Base-by-base conservation (phyloP, 768 basidiomycete genomes). In the Mycena alexandri region DNA sequence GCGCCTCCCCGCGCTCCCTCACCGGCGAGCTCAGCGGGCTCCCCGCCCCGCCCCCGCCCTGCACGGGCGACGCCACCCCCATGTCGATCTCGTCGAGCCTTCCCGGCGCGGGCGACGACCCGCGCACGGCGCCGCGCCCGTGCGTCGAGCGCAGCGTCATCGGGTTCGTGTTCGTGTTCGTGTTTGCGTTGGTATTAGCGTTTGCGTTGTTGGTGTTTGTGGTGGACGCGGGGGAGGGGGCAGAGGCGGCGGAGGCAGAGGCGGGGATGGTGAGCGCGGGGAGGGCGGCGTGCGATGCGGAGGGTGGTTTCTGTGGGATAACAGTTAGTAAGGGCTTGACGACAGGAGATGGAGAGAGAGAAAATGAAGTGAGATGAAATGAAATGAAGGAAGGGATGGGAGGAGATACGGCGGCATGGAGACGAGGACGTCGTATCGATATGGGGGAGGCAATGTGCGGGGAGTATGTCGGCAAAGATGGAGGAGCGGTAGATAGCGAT, bases 21-120 rank as follows among this genome's bases (percentile, higher is more conserved):
- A 61, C 52, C 0, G 65, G 65, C 33, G 38, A 43, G 21, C 42
- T 68, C 42, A 63, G 16, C 50, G 67, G 67, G 17, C 19, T 43
- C 55, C 14, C 29, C 5, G 21, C 22, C 34, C 61, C 53, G 33
- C 70, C 70, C 50, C 70, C 7, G 21, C 66, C 60, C 10, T 66
- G 63, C 34, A 59, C 70, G 22, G 70, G 69, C 12, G n/a, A n/a
- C n/a, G n/a, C n/a, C n/a, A n/a, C n/a, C n/a, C n/a, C n/a, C n/a
- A n/a, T n/a, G n/a, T n/a, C n/a, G n/a, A n/a, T n/a, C n/a, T n/a
- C n/a, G n/a, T n/a, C n/a, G n/a, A n/a, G n/a, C n/a, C n/a, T n/a
- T n/a, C 66, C 60, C 10, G 70, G 63, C 34, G 63, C 70, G 22
- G 70, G 69, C 12, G 36, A 44, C 57, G 42, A 57, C 17, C 61